Percentiles rank a stretch among this genome's conserved stretches.
These are phyloP conservation scores for Boletus rex-veris DNA, from an alignment of 768 basidiomycete genomes.

Conservation along the genomic window DNA sequence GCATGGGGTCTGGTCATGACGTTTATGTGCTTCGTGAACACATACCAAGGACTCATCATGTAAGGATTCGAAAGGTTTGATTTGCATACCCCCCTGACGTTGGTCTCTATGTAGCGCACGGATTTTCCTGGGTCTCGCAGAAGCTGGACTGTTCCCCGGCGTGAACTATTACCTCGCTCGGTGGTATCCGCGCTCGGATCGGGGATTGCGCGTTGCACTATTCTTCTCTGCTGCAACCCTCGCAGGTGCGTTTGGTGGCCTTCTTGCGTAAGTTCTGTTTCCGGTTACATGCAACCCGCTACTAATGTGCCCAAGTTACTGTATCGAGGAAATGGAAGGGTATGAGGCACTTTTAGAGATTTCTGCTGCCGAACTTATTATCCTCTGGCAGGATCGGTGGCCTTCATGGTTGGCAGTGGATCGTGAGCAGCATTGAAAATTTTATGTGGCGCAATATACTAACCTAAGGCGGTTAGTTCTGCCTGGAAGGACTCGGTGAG, in stretches of 20 bases:
- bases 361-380: not conserved
- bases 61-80: slow-evolving; percentile 14
- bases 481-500: slow-evolving; percentile 26
- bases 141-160: slow-evolving; percentile 43
- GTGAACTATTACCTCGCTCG: slow-evolving; percentile 45
- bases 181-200: slow-evolving; percentile 59
- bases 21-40: slow-evolving; percentile 37
- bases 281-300: not conserved
- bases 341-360: slow-evolving; percentile 21
- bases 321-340: slow-evolving; percentile 33
- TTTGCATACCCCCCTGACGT: not conserved
- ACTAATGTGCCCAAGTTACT: slow-evolving; percentile 27
- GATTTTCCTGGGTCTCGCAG: slow-evolving; percentile 45
- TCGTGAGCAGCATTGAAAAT: slow-evolving; percentile 19
- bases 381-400: slow-evolving; percentile 17
- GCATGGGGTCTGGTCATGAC: slow-evolving; percentile 39
- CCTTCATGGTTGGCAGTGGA: slow-evolving; percentile 37
- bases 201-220: slow-evolving; percentile 54
- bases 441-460: slow-evolving; percentile 1
- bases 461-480: slow-evolving; percentile 20
- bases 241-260: slow-evolving; percentile 50
- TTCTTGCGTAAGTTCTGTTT: slow-evolving; percentile 38
- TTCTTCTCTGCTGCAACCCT: slow-evolving; percentile 65
- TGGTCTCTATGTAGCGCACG: slow-evolving; percentile 28
- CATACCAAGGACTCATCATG: slow-evolving; percentile 28